Percentiles rank a stretch among this genome's conserved stretches.
phyloP scores from a whole-genome alignment of 2,329 filamentous ascomycete genomes.

The Dothistroma septosporum region DNA sequence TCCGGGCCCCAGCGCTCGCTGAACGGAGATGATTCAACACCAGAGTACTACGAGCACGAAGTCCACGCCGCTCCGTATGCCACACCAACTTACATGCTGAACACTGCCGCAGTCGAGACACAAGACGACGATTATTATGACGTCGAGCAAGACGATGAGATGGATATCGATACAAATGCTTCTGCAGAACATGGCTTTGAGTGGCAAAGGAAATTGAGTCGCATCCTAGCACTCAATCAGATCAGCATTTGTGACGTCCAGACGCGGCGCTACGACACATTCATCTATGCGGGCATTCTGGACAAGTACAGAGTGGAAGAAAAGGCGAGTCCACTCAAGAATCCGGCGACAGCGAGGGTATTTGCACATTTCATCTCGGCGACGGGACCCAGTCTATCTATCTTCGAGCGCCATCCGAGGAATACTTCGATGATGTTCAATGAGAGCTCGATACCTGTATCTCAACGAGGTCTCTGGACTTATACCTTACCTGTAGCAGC shows the following conservation, averaged over 20 bases:
- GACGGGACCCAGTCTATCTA: constrained; percentile 46
- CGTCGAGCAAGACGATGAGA: constrained; percentile 47
- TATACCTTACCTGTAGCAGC: constrained; percentile 81
- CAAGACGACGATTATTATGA: constrained; percentile 51
- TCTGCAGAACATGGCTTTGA: constrained; percentile 17
- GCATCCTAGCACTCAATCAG: constrained; percentile 29
- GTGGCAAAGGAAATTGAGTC: constrained; percentile 23
- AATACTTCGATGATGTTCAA: constrained; percentile 66
- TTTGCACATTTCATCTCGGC: constrained; percentile 89
- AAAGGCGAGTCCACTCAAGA: constrained; percentile 64
- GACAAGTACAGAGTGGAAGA: constrained; percentile 45
- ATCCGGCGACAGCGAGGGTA: constrained; percentile 72
- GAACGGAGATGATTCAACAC: constrained; percentile 12
- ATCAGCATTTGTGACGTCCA: constrained; percentile 28
- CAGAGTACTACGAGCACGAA: constrained; percentile 28
- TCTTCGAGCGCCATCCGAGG: constrained; percentile 78
- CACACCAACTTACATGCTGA: constrained; percentile 31
- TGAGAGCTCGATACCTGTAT: constrained; percentile 57
- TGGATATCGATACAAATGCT: constrained; percentile 28
- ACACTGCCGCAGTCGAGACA: constrained; percentile 41
- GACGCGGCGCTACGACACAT: constrained; percentile 43
- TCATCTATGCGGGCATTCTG: constrained; percentile 46
- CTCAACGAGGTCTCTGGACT: constrained; percentile 60
- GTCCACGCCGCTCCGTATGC: constrained; percentile 11
- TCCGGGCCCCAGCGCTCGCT: background rate